Percentiles rank a stretch among this genome's conserved stretches.
These are phyloP conservation scores for Delonix regia DNA, from an alignment of 306 rosid genomes.

Conservation along the genomic window DNA sequence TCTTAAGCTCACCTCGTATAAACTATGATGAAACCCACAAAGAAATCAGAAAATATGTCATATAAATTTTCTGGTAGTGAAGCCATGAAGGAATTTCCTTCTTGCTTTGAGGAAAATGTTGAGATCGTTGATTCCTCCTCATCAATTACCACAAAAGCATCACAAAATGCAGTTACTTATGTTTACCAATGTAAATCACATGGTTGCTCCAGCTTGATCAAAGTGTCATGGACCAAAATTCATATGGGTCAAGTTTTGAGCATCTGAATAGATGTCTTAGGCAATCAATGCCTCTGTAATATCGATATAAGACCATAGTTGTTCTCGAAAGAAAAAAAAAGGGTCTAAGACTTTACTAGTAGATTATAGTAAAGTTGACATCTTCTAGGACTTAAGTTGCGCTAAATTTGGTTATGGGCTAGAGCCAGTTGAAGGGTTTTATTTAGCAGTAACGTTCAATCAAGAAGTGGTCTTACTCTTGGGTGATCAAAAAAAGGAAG, in stretches of 20 bases:
- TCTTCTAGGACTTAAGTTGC: slow-evolving; percentile 73
- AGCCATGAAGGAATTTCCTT: slow-evolving; percentile 90
- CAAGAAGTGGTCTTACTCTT: slow-evolving; percentile 66
- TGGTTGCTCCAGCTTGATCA: slow-evolving; percentile 67
- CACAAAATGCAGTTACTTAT: slow-evolving; percentile 78
- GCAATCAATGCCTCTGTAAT: slow-evolving; percentile 66
- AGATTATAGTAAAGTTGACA: slow-evolving; percentile 56
- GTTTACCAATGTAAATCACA: slow-evolving; percentile 70
- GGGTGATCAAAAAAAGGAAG: slow-evolving; percentile 78
- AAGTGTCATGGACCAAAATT: slow-evolving; percentile 84
- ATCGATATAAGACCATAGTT: slow-evolving; percentile 92
- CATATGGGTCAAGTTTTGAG: slow-evolving; percentile 84
- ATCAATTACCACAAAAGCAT: slow-evolving; percentile 54
- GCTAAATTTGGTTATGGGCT: slow-evolving; percentile 88
- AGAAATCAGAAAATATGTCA: slow-evolving; percentile 16
- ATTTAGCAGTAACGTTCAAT: slow-evolving; percentile 62
- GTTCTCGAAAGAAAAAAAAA: slow-evolving; percentile 74
- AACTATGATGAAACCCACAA: not conserved
- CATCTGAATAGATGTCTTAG: slow-evolving; percentile 64
- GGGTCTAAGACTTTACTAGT: slow-evolving; percentile 72
- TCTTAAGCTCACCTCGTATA: not conserved
- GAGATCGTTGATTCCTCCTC: slow-evolving; percentile 79
- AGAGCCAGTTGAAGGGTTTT: slow-evolving; percentile 80
- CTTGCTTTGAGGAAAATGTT: slow-evolving; percentile 97
- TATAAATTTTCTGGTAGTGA: slow-evolving; percentile 1